Evolutionary conservation across 1,284 basidiomycete genomes (phyloP).

Genomic region (Leccinum solheimii): DNA sequence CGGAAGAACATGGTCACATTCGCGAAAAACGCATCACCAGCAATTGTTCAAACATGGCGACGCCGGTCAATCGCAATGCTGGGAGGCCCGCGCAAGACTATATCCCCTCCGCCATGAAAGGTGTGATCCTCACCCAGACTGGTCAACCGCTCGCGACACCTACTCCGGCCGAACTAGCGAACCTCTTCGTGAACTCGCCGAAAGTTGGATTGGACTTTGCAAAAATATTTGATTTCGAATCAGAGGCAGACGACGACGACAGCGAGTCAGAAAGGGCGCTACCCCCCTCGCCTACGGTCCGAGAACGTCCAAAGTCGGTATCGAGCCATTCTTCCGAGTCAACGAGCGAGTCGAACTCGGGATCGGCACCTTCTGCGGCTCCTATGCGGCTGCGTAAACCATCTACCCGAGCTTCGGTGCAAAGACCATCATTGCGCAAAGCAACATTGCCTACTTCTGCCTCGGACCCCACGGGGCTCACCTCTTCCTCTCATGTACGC

Average conservation of each 20-base stretch:
- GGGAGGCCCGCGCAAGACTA: constrained; percentile 32
- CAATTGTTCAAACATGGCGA: constrained; percentile 32
- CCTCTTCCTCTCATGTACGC: constrained; percentile 15
- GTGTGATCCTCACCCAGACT: constrained; percentile 72
- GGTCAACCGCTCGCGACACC: constrained; percentile 72
- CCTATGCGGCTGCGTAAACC: constrained; percentile 35
- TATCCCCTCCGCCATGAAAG: constrained; percentile 74
- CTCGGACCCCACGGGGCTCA: constrained; percentile 34
- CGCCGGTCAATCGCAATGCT: constrained; percentile 40
- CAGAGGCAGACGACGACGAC: constrained; percentile 23
- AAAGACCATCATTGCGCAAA: constrained; percentile 20
- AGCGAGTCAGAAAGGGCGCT: constrained; percentile 28
- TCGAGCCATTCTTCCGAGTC: constrained; percentile 32
- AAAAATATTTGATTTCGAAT: constrained; percentile 65
- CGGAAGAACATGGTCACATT: constrained; percentile 30
- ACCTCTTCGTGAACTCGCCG: constrained; percentile 64
- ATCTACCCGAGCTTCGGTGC: constrained; percentile 29
- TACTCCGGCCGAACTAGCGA: constrained; percentile 58
- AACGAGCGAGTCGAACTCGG: constrained; percentile 16
- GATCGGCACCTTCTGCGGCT: constrained; percentile 11
- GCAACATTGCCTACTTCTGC: constrained; percentile 27
- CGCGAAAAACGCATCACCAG: constrained; percentile 32
- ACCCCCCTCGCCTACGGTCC: constrained; percentile 33
- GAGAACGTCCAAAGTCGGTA: constrained; percentile 30
- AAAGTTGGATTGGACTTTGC: constrained; percentile 69